Evolutionary conservation across 805 yeast species (phyloP), one percentile per base, ranked within the genome.

Genomic region (Suhomyces kilbournensis): DNA sequence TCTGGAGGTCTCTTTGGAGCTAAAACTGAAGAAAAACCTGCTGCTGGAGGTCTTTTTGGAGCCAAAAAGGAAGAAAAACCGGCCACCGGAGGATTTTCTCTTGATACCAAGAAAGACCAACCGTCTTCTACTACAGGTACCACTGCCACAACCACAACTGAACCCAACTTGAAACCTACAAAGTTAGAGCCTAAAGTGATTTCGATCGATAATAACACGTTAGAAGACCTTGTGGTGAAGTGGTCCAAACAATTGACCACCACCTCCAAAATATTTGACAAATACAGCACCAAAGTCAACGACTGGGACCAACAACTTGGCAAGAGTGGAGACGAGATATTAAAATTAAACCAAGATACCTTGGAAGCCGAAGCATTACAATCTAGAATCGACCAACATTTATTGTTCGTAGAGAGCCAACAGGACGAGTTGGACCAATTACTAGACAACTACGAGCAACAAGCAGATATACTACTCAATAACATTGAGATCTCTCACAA

Each of bases 191-290:
- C 90, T 4, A 78, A 84, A 52, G 87, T 88, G 30, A 79, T 90
- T 3, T 83, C 96, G 4, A 79, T 94, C 35, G 91, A 89, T 61
- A 94, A 94, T 70, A 90, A 90, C 67, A 90, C 97, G 1, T 75
- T 94, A 63, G 98, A 94, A 63, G 98, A 94, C 66, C 78, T 94
- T 58, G 88, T 94, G 43, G 82, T 91, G 12, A 91, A 88, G 69
- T 94, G 99, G 99, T 88, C 97, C 0, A 83, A 84, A 51, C 96
- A 94, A 59, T 71, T 94, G 53, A 77, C 93, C 1, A 78, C 81
- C 12, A 83, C 94, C 0, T 81, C 93, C 2, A 77, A 79, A 23
- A 85, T 88, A 35, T 94, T 92, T 70, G 86, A 85, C 53, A 70
- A 77, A 10, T 93, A 90, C 65, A 84, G 97, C 7, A 74, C 77